Conservation (phyloP, 139 green algal species). For the Haematococcus lacustris region DNA sequence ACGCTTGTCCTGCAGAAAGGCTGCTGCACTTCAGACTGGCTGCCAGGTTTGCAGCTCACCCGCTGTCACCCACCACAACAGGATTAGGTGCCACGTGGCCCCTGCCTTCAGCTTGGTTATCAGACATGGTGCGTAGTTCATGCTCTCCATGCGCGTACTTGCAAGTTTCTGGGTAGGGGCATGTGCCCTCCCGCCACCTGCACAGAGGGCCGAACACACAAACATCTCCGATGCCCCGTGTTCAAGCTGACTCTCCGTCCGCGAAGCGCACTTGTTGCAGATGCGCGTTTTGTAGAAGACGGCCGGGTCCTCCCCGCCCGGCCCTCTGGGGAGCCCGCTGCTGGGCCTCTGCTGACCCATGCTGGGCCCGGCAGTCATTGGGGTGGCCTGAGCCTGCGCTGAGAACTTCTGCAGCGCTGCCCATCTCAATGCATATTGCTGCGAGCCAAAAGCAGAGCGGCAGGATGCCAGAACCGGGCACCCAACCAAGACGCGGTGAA, state of each 20-base stretch:
- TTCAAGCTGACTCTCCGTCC: background rate
- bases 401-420: constrained; percentile 25
- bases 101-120: background rate
- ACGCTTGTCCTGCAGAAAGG: constrained; percentile 17
- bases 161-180: constrained; percentile 34
- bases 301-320: background rate
- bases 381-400: background rate
- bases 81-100: background rate
- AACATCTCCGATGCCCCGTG: background rate
- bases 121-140: constrained; percentile 24
- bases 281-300: constrained; percentile 38
- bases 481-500: background rate
- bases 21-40: background rate
- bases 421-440: constrained; percentile 36
- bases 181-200: constrained; percentile 41
- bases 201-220: background rate
- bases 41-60: background rate
- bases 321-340: background rate
- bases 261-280: constrained; percentile 37
- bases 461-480: background rate
- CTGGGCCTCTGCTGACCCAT: background rate
- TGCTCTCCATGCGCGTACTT: constrained; percentile 44
- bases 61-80: background rate
- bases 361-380: background rate
- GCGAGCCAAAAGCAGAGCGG: background rate